Percentiles rank a stretch among this genome's conserved stretches.
phyloP scores from a whole-genome alignment of 129 eudicot species.

The Artemisia annua region DNA sequence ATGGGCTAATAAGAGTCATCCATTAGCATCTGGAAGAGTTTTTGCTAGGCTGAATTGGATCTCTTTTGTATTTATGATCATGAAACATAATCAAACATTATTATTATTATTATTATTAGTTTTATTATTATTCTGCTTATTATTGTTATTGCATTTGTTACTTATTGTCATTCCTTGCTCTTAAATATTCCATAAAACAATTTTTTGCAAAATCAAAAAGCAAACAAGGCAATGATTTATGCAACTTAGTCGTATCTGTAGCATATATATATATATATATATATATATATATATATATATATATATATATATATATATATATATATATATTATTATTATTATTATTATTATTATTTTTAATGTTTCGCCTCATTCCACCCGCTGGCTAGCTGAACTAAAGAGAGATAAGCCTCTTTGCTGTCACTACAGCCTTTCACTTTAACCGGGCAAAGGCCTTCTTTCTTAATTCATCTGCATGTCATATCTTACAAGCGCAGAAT shows the following conservation, averaged over 20 bases:
- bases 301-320: no score
- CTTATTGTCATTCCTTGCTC: not conserved
- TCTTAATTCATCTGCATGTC: no score
- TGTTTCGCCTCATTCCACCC: not conserved
- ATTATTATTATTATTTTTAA: not conserved
- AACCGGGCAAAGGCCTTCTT: no score
- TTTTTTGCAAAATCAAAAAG: not conserved
- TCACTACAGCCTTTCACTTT: no score
- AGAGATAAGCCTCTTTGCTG: no score
- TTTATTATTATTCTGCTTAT: not conserved
- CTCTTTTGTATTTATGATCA: constrained; percentile 33
- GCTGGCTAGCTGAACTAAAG: no score
- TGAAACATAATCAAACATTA: constrained; percentile 11
- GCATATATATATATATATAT: no score
- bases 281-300: no score
- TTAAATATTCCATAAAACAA: not conserved
- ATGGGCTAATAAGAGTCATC: constrained; percentile 9
- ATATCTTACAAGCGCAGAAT: no score
- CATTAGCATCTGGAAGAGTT: constrained; percentile 11
- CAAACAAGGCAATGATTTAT: not conserved
- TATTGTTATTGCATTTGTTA: not conserved
- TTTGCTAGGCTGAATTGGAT: constrained; percentile 13
- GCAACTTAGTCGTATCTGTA: not conserved
- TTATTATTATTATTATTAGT: constrained; percentile 13
- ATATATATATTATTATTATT: no score